Conservation (phyloP, 1,284 basidiomycete genomes). For the Boletellus deceptivus region DNA sequence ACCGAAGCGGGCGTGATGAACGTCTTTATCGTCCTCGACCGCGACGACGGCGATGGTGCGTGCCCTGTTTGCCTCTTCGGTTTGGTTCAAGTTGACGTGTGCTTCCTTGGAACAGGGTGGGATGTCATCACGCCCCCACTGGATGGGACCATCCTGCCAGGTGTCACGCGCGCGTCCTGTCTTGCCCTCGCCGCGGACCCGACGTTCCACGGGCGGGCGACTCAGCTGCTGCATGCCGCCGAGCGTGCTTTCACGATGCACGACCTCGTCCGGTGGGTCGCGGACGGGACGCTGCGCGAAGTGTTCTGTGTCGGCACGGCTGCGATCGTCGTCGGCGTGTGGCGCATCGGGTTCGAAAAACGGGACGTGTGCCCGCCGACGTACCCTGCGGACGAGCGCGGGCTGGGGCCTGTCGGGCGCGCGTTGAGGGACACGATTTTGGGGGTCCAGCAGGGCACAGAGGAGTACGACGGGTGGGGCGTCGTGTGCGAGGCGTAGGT, state of each 20-base stretch:
- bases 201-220: conserved; percentile 3
- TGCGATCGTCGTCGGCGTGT: conserved; percentile 41
- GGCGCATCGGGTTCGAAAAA: conserved; percentile 37
- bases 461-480: conserved; percentile 53
- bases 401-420: conserved; percentile 54
- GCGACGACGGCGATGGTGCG: conserved; percentile 43
- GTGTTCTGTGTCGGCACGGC: conserved; percentile 69
- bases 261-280: conserved; percentile 52
- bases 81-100: background rate
- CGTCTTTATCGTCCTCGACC: conserved; percentile 52
- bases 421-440: conserved; percentile 56
- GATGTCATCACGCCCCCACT: conserved; percentile 74
- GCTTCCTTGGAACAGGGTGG: conserved; percentile 38
- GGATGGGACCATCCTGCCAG: conserved; percentile 73
- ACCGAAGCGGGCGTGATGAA: conserved; percentile 65
- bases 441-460: conserved; percentile 64
- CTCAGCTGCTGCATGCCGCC: conserved; percentile 36
- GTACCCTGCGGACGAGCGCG: conserved; percentile 34
- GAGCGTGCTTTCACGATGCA: conserved; percentile 65
- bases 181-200: conserved; percentile 53
- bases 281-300: conserved; percentile 59
- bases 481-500: conserved; percentile 8
- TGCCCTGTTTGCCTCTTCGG: background rate
- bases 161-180: conserved; percentile 74
- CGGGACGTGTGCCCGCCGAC: conserved; percentile 43